Evolutionary conservation across 2,329 filamentous ascomycete genomes (phyloP).

Genomic region (Oidium heveae): DNA sequence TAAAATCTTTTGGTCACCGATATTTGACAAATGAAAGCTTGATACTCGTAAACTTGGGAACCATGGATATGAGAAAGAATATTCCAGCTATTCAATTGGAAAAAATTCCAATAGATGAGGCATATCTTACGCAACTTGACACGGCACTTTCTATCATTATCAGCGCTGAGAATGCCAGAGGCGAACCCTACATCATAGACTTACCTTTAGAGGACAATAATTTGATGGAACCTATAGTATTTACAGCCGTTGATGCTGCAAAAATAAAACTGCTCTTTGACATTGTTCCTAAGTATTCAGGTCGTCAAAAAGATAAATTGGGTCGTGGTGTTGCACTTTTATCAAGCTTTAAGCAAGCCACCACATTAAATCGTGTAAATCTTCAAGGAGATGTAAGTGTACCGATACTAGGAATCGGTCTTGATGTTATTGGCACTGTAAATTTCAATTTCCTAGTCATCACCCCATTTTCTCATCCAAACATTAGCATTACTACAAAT

Average conservation of each 20-base stretch:
- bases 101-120: slow-evolving; percentile 62
- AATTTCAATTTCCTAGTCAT: slow-evolving; percentile 96
- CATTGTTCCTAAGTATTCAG: slow-evolving; percentile 84
- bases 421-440: slow-evolving; percentile 82
- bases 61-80: slow-evolving; percentile 76
- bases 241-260: slow-evolving; percentile 50
- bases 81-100: slow-evolving; percentile 66
- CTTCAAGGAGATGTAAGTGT: slow-evolving; percentile 81
- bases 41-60: slow-evolving; percentile 76
- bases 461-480: slow-evolving; percentile 79
- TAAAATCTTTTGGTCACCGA: slow-evolving; percentile 89
- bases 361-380: slow-evolving; percentile 72
- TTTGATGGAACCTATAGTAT: slow-evolving; percentile 77
- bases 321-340: slow-evolving; percentile 74
- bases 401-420: slow-evolving; percentile 53
- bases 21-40: slow-evolving; percentile 78
- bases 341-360: slow-evolving; percentile 56
- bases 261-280: slow-evolving; percentile 86
- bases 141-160: slow-evolving; percentile 83
- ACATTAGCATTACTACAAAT: slow-evolving; percentile 72
- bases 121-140: slow-evolving; percentile 79
- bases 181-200: slow-evolving; percentile 75
- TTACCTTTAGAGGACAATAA: slow-evolving; percentile 85
- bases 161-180: slow-evolving; percentile 59
- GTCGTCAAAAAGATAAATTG: slow-evolving; percentile 66